These are phyloP conservation scores for Erythrophleum fordii DNA, from an alignment of 306 rosid genomes.

Conservation along the genomic window DNA sequence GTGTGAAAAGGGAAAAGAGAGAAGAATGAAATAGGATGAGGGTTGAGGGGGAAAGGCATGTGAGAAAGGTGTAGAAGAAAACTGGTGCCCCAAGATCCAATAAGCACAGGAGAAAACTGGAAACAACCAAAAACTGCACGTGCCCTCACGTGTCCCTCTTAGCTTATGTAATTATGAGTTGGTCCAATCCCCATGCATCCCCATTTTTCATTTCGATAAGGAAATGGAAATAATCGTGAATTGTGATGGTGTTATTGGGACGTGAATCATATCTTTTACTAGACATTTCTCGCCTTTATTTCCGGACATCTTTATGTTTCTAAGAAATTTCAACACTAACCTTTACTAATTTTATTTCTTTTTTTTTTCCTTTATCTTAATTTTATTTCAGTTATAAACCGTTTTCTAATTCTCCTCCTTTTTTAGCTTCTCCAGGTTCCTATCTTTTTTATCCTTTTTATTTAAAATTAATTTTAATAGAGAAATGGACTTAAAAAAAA, in stretches of 20 bases:
- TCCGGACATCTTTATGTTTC: no score
- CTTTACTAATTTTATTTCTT: no score
- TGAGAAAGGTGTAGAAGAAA: not conserved
- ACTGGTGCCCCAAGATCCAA: slow-evolving; percentile 10
- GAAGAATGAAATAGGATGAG: not conserved
- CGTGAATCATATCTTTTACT: not conserved
- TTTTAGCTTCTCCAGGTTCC: no score
- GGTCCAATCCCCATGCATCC: slow-evolving; percentile 46
- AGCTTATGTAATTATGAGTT: slow-evolving; percentile 27
- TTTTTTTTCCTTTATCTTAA: no score
- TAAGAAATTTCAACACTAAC: no score
- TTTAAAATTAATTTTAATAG: no score
- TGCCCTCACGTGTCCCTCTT: slow-evolving; percentile 41
- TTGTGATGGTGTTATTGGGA: not conserved
- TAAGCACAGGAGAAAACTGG: slow-evolving; percentile 32
- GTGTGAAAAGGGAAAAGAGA: not conserved
- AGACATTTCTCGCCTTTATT: no score
- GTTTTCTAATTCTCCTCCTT: no score
- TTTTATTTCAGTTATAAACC: no score
- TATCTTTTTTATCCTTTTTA: no score
- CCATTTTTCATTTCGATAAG: slow-evolving; percentile 6
- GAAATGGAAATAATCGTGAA: not conserved
- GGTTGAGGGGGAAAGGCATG: not conserved
- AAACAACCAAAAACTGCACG: slow-evolving; percentile 37
- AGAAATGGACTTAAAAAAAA: no score